A percentile compares a stretch with the other conserved stretches of the same genome.
phyloP scores from a whole-genome alignment of 768 basidiomycete species.

The Suillus luteus region DNA sequence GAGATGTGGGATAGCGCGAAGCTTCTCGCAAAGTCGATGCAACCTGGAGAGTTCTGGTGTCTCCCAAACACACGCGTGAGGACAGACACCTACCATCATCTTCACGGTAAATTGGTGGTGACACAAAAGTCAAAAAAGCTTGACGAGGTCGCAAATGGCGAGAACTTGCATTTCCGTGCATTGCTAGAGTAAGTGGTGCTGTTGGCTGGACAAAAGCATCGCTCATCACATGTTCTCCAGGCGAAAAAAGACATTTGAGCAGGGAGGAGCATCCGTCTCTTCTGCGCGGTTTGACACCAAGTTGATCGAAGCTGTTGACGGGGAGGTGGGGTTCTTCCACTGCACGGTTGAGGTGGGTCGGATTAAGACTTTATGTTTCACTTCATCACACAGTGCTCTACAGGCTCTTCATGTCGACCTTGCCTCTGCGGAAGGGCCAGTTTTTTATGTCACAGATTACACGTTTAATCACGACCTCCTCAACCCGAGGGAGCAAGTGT shows the following conservation, averaged over 20 bases:
- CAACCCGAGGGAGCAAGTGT: slow-evolving; percentile 25
- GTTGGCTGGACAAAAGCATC: background rate
- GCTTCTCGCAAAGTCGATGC: slow-evolving; percentile 43
- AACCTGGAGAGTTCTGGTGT: slow-evolving; percentile 50
- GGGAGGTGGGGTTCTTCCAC: slow-evolving; percentile 46
- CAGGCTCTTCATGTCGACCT: slow-evolving; percentile 51
- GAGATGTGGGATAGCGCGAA: slow-evolving; percentile 61
- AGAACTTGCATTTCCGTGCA: slow-evolving; percentile 42
- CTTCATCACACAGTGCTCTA: slow-evolving; percentile 4
- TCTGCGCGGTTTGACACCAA: slow-evolving; percentile 42
- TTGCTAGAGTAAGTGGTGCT: slow-evolving; percentile 51
- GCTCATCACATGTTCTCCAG: slow-evolving; percentile 34
- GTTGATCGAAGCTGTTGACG: slow-evolving; percentile 47
- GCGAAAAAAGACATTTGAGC: slow-evolving; percentile 46
- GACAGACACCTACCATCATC: slow-evolving; percentile 38
- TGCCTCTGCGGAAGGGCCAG: slow-evolving; percentile 35
- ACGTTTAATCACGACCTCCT: slow-evolving; percentile 49
- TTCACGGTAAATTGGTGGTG: slow-evolving; percentile 56
- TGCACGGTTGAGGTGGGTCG: slow-evolving; percentile 58
- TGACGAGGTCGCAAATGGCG: slow-evolving; percentile 39
- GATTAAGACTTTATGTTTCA: background rate
- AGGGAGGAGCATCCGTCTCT: slow-evolving; percentile 28
- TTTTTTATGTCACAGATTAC: slow-evolving; percentile 68
- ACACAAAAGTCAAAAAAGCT: slow-evolving; percentile 45
- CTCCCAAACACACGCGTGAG: slow-evolving; percentile 55